Conservation (phyloP, 2,329 filamentous ascomycete genomes). For the Botrytis aclada region DNA sequence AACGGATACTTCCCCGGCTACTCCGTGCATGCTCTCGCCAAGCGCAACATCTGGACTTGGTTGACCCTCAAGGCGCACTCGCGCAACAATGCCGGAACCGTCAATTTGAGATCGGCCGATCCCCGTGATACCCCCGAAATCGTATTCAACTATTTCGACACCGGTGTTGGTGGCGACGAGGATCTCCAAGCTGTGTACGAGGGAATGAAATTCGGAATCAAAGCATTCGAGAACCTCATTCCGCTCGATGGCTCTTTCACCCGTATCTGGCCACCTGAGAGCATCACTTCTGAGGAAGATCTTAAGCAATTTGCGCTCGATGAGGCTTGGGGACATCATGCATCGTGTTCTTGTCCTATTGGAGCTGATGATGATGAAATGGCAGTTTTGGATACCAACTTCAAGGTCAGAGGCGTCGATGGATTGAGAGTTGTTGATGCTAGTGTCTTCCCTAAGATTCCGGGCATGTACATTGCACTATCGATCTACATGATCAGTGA, state of each 20-base stretch:
- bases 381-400: constrained; percentile 43
- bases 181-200: constrained; percentile 26
- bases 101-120: constrained; percentile 58
- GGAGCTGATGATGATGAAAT: constrained; percentile 48
- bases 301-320: constrained; percentile 49
- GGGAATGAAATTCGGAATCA: constrained; percentile 19
- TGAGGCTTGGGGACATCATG: constrained; percentile 56
- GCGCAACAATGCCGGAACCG: constrained; percentile 58
- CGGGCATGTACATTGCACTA: constrained; percentile 50
- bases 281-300: constrained; percentile 36
- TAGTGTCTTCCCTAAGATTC: constrained; percentile 51
- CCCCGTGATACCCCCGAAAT: constrained; percentile 63
- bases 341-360: constrained; percentile 50
- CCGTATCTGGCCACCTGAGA: constrained; percentile 44
- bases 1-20: constrained; percentile 38
- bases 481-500: constrained; percentile 56
- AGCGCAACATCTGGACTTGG: constrained; percentile 27
- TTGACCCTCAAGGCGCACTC: constrained; percentile 53
- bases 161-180: constrained; percentile 12
- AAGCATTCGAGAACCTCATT: constrained; percentile 42
- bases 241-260: constrained; percentile 42
- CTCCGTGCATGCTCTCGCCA: constrained; percentile 43
- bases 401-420: constrained; percentile 37
- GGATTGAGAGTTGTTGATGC: constrained; percentile 58
- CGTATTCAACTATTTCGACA: constrained; percentile 56